phyloP scores from a whole-genome alignment of 805 yeast genomes.

The Kodamaea laetipori region DNA sequence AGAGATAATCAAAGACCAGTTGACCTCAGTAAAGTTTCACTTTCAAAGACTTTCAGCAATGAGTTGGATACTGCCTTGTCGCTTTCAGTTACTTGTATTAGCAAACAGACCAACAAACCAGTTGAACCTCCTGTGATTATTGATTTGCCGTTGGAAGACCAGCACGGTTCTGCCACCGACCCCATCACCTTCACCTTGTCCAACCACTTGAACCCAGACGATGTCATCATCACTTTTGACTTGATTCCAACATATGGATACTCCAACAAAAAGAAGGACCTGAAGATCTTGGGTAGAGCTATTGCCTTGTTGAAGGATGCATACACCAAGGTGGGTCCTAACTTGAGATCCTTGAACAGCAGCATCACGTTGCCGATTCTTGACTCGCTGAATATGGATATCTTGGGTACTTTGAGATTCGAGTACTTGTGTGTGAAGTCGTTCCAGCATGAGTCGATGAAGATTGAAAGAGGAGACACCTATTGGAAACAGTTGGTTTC shows the following conservation, averaged over 20 bases:
- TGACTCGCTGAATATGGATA: slow-evolving; percentile 68
- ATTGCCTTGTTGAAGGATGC: slow-evolving; percentile 69
- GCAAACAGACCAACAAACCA: slow-evolving; percentile 27
- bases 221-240: slow-evolving; percentile 72
- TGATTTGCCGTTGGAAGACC: slow-evolving; percentile 84
- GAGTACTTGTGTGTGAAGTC: slow-evolving; percentile 73
- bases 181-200: slow-evolving; percentile 73
- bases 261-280: slow-evolving; percentile 27
- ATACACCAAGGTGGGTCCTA: slow-evolving; percentile 65
- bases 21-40: slow-evolving; percentile 70
- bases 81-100: slow-evolving; percentile 54
- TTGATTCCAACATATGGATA: slow-evolving; percentile 84
- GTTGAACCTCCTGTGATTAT: slow-evolving; percentile 60
- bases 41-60: slow-evolving; percentile 73
- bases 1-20: slow-evolving; percentile 62
- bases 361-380: slow-evolving; percentile 73
- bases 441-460: slow-evolving; percentile 69
- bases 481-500: slow-evolving; percentile 91
- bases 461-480: slow-evolving; percentile 66
- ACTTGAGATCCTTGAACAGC: slow-evolving; percentile 66
- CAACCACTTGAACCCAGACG: slow-evolving; percentile 46
- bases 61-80: slow-evolving; percentile 88
- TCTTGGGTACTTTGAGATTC: slow-evolving; percentile 76
- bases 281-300: slow-evolving; percentile 73
- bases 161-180: slow-evolving; percentile 64